Evolutionary conservation across 768 basidiomycete genomes (phyloP), one percentile per base, ranked within the genome.

Genomic region (Chlorophyllum brunneum): DNA sequence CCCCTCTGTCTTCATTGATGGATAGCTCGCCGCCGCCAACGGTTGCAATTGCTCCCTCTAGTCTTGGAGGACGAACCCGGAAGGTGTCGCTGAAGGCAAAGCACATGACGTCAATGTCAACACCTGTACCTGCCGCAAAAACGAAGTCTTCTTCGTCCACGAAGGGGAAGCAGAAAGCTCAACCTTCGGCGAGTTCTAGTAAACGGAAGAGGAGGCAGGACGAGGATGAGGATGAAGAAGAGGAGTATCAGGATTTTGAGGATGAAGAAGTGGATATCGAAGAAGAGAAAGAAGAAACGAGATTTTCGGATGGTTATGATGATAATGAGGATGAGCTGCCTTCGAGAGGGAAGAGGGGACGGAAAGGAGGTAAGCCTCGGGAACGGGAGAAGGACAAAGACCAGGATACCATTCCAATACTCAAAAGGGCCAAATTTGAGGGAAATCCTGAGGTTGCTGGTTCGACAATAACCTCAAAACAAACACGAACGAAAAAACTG

Each of bases 261-360:
- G 54, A 61, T 29, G 60, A 61, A 20, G 62, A 65, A 22, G 64
- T 64, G 34, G 59, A 64, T 11, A 58, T 59, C 11, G 40, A 26
- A 15, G 58, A 59, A 39, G 56, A 61, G 26, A 55, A 57, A 8
- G 62, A 62, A 15, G 59, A 64, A 20, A 66, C 64, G 48, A 48
- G 24, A 13, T 56, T 54, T 48, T 51, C 48, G 9, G 49, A 50
- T 16, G 58, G 55, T 36, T 58, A 54, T 48, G 61, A 62, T 15
- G 59, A 62, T 18, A 54, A 54, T 29, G 61, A 61, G 16, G 58
- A 60, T n/a, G 56, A 61, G 1, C 61, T 58, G 27, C 59, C 60
- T 20, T 44, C 56, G 26, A 48, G 63, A 44, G 52, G 54, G 48
- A 58, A 54, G 50, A 50, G 67, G 59, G 59, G 58, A 36, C 42